Base-by-base conservation (phyloP, 768 basidiomycete species). In the Amanita subjunquillea region DNA sequence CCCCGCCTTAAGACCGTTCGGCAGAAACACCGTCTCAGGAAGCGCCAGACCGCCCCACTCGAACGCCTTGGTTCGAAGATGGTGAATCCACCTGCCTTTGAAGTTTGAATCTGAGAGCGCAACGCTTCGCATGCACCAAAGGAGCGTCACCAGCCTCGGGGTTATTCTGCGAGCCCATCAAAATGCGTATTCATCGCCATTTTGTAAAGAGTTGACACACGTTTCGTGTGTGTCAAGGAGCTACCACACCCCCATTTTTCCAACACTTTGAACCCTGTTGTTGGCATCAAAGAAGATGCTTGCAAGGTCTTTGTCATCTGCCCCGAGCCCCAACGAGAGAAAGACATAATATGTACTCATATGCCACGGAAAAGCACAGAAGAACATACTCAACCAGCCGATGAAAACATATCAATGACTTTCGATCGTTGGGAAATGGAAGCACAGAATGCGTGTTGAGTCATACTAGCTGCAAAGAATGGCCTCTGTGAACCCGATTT, bases 121-220 rank as follows among this genome's bases (percentile, higher is more conserved):
- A 32, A 32, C 25, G 45, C 30, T 7, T 41, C 8, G 4, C 25
- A 17, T 80, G 23, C 39, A 83, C 87, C 90, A 94, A 65, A 91
- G 82, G 72, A 95, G 94, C 88, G 94, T 88, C 56, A 89, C 87
- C 22, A 0, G 87, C 80, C 59, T 83, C 81, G 7, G 88, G 89
- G 0, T 72, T 65, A 50, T 63, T 69, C 80, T 15, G 82, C 91
- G 30, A 94, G 71, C 2, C 83, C 90, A 46, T 72, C 69, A n/a
- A 96, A 77, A 65, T 95, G 79, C 61, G 77, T 79, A 60, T 77
- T 72, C 73, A 92, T 81, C 46, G 86, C 83, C 83, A 51, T 89
- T 73, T 67, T 85, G 67, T 91, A 91, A 66, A 91, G 90, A 15
- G 69, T 67, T n/a, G 89, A 75, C 23, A 93, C 87, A 20, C 60